A percentile compares a stretch with the other conserved stretches of the same genome.
These are phyloP conservation scores for Curvularia hawaiiensis DNA, from an alignment of 2,329 filamentous ascomycete genomes.

Conservation along the genomic window DNA sequence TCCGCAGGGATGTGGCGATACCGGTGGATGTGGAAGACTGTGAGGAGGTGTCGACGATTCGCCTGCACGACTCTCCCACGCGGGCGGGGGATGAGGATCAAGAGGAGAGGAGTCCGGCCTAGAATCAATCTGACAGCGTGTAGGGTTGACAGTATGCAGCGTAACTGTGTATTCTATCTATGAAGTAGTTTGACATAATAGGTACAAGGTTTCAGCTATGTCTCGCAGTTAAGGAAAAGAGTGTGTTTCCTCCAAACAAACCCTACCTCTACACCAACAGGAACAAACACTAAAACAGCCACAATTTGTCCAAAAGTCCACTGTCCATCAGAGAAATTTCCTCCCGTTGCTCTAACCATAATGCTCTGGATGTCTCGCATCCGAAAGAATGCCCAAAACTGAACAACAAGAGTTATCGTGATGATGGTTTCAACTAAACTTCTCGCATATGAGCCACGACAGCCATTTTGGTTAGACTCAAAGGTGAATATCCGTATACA, in stretches of 20 bases:
- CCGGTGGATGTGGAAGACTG: neutral
- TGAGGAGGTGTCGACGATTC: constrained; percentile 3
- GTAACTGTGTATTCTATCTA: no score
- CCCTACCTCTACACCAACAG: neutral
- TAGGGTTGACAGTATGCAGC: no score
- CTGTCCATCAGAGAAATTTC: neutral
- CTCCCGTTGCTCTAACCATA: neutral
- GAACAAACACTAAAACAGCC: neutral
- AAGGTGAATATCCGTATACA: neutral
- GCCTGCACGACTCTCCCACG: neutral
- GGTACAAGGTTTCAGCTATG: no score
- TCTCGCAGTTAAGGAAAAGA: no score
- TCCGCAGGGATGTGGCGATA: neutral
- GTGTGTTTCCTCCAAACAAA: neutral
- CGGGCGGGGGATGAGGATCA: neutral
- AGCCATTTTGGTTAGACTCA: neutral
- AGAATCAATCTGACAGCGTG: no score
- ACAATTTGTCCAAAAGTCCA: neutral
- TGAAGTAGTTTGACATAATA: no score
- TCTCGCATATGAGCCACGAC: neutral
- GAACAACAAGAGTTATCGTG: neutral
- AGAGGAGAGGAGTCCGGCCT: neutral
- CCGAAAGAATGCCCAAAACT: neutral
- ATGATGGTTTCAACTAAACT: neutral
- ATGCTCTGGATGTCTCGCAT: neutral